phyloP scores from a whole-genome alignment of 345 rosid species.

The Iberis pinnata region DNA sequence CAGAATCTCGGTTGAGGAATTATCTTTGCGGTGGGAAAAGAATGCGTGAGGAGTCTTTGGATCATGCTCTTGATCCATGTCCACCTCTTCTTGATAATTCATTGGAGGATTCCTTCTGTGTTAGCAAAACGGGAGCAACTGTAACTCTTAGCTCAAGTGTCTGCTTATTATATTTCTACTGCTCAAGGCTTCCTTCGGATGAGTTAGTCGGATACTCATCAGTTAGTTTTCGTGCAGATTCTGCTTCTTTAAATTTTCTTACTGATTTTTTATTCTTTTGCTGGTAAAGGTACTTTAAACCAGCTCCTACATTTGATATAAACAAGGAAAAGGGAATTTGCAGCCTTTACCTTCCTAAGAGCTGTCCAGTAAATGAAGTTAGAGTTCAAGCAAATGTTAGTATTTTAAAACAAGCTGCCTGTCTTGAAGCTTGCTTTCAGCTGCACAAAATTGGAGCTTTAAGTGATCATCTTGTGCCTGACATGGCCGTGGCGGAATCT shows the following conservation, averaged over 20 bases:
- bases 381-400: slow-evolving; percentile 34
- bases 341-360: slow-evolving; percentile 60
- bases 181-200: slow-evolving; percentile 88
- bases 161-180: slow-evolving; percentile 57
- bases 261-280: neutral
- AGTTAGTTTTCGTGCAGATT: neutral
- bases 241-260: neutral
- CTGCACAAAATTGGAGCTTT: slow-evolving; percentile 65
- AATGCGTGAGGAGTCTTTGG: slow-evolving; percentile 66
- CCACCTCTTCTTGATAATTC: slow-evolving; percentile 35
- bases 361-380: slow-evolving; percentile 49
- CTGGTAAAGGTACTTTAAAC: slow-evolving; percentile 65
- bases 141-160: slow-evolving; percentile 60
- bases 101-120: slow-evolving; percentile 38
- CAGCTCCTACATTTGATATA: slow-evolving; percentile 49
- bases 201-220: slow-evolving; percentile 41
- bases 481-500: slow-evolving; percentile 52
- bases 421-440: slow-evolving; percentile 78
- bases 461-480: slow-evolving; percentile 78
- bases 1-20: slow-evolving; percentile 43
- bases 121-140: slow-evolving; percentile 55
- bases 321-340: slow-evolving; percentile 41
- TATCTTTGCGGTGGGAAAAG: slow-evolving; percentile 57
- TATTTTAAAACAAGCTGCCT: slow-evolving; percentile 52
- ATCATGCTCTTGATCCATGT: slow-evolving; percentile 54